Conservation (phyloP, 345 rosid genomes). For the Citrus mangshanensis region DNA sequence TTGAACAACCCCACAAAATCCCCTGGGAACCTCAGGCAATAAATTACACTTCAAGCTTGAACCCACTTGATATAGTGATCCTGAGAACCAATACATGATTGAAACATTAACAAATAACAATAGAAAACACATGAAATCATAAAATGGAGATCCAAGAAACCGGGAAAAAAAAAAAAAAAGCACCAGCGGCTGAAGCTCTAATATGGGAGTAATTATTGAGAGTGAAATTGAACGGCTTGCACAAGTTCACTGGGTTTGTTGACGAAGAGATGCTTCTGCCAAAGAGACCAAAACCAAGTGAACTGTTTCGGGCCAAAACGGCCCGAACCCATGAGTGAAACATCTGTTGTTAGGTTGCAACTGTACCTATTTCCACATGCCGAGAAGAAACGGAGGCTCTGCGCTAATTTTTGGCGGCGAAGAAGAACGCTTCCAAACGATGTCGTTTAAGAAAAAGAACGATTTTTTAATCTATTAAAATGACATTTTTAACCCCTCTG, state of each 20-base stretch:
- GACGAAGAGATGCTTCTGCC: background rate
- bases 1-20: slow-evolving; percentile 37
- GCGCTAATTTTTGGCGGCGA: background rate
- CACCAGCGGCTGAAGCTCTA: background rate
- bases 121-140: background rate
- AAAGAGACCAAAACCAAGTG: background rate
- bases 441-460: no score
- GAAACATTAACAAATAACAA: background rate
- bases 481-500: no score
- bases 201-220: background rate
- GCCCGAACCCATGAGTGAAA: background rate
- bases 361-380: background rate
- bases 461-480: no score
- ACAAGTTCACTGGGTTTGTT: background rate
- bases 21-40: slow-evolving; percentile 10
- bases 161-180: background rate
- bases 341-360: slow-evolving; percentile 1
- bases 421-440: background rate
- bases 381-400: background rate
- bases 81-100: background rate
- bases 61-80: slow-evolving; percentile 6
- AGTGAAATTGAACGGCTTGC: background rate
- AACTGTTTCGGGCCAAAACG: background rate
- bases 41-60: slow-evolving; percentile 15
- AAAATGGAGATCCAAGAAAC: background rate